These are phyloP conservation scores for Rhynchospora pubera DNA, from an alignment of 176 grass and related monocot species.

Conservation along the genomic window DNA sequence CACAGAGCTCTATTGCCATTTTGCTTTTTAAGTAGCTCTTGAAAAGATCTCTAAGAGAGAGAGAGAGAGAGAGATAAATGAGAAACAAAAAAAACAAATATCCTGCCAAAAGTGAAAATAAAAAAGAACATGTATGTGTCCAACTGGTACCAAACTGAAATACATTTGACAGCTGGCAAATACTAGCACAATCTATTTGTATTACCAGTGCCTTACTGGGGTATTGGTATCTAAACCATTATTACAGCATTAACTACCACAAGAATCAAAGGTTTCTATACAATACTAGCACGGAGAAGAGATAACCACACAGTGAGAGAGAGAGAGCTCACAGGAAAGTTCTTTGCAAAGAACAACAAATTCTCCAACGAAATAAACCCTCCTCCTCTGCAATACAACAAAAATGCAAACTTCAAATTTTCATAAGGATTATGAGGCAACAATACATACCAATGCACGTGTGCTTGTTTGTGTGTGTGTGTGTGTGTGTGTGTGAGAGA, in stretches of 20 bases:
- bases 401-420: slow-evolving; percentile 15
- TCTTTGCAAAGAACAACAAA: slow-evolving; percentile 60
- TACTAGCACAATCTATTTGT: neutral
- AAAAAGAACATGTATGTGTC: neutral
- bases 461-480: neutral
- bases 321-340: slow-evolving; percentile 45
- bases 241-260: neutral
- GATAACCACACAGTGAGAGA: neutral
- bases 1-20: slow-evolving; percentile 53
- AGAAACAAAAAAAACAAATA: neutral
- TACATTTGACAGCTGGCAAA: neutral
- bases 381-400: slow-evolving; percentile 52
- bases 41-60: slow-evolving; percentile 52
- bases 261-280: neutral
- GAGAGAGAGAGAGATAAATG: neutral
- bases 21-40: slow-evolving; percentile 63
- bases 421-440: slow-evolving; percentile 4
- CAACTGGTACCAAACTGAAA: neutral
- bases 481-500: neutral
- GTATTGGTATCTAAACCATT: neutral
- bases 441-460: neutral
- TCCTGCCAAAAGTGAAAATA: neutral
- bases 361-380: slow-evolving; percentile 88
- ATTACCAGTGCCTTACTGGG: no score
- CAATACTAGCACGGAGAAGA: neutral